Evolutionary conservation across 73 alveolate genomes (phyloP), one percentile per base, ranked within the genome.

Genomic region (Symbiodinium pilosum): DNA sequence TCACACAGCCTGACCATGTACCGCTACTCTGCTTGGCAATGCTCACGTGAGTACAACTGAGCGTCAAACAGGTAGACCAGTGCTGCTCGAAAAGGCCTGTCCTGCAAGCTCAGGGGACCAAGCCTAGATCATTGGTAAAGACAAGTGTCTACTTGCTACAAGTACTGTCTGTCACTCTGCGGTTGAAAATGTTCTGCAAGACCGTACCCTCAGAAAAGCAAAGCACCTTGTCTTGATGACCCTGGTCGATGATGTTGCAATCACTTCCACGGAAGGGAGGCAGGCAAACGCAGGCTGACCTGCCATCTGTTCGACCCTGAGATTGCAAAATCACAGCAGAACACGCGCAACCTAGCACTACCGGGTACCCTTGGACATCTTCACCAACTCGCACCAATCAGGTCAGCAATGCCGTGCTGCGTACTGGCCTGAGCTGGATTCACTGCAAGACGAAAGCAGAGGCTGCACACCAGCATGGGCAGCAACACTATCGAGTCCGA

Each of bases 211-310:
- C n/a, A n/a, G n/a, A n/a, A n/a, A n/a, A n/a, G n/a, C n/a, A n/a
- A 64, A 28, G 81, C 81, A 81, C 95, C 95, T 89, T 42, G 56
- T 89, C 95, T 59, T 41, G 87, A 71, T 42, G 34, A 73, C 95
- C 43, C 38, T 68, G 95, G 95, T 89, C 95, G 24, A 89, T 24
- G 34, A 89, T 59, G 51, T 59, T 69, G 14, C 95, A 89, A 69
- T 52, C 87, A 28, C 95, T 89, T 28, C 95, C 87, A 24, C 87
- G 95, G 40, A 64, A 59, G 4, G 95, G 95, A 38, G 95, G 95
- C 30, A 89, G 95, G 47, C 95, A 89, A 40, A 52, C 47, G 26
- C 95, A 89, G 34, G 64, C 64, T n/a, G 95, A 89, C 95, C 95
- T 89, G 95, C 84, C 94, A 42, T 42, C 1, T 47, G 59, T 6